Base-by-base conservation (phyloP, 371 early-diverging fungal genomes). In the Circinella umbellata region DNA sequence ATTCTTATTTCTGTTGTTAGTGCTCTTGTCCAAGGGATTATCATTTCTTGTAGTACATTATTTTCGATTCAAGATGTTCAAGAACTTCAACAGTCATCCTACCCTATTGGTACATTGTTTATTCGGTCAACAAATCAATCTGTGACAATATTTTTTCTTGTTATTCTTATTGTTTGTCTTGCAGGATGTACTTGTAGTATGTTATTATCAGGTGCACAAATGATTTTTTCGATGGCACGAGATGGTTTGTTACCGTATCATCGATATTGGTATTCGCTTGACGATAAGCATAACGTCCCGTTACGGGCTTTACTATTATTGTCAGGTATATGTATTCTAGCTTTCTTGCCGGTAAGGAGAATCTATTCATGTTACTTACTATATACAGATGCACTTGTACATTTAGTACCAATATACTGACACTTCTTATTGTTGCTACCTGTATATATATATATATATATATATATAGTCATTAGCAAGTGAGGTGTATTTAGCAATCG, bases 41-140 rank as follows among this genome's bases (percentile, higher is more conserved):
- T 73, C 17, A 63, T 83, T 11, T 80, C 79, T 57, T 64, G 80
- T 39, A 59, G 77, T 3, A 73, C 71, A 11, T 54, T 83, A 13
- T 80, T 83, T 53, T 74, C 80, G 13, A 78, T 80, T 17, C 81
- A 83, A 72, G 77, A 83, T 18, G 77, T 83, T 2, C 77, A 80
- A 1, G 74, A 67, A 36, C 64, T 75, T 13, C 61, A 54, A 13
- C 37, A 20, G 13, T 69, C 77, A 4, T 55, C 67, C 3, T 59
- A 61, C 11, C 77, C 77, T 17, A 64, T 77, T 18, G 73, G 74
- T 8, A 70, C 69, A 4, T 63, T 73, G 3, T 77, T 77, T 42
- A 37, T 69, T 14, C 73, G 62, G 6, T 63, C 77, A 8, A 77
- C 73, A 4, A 68, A 67, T 20, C 64, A 34, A 37, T 34, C 65